phyloP scores from a whole-genome alignment of 257 asterid genomes.

The Penstemon barbatus region DNA sequence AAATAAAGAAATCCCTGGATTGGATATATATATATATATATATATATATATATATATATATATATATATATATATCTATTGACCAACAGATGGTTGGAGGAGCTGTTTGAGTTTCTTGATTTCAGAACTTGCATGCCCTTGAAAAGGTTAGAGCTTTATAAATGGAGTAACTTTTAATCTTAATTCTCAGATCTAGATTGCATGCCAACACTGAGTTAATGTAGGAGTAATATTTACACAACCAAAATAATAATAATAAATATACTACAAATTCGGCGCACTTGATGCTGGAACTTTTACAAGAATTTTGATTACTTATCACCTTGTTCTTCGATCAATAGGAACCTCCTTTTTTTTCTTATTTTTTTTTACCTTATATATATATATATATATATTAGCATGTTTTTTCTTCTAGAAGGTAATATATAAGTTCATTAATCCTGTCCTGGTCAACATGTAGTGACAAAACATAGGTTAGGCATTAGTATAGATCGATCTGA shows the following conservation, averaged over 20 bases:
- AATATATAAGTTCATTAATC: background rate
- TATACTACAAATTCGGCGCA: too few relatives aligned
- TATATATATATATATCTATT: background rate
- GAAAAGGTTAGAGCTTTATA: background rate
- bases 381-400: too few relatives aligned
- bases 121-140: slow-evolving; percentile 17
- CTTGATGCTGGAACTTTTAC: too few relatives aligned
- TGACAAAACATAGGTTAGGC: slow-evolving; percentile 11
- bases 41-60: too few relatives aligned
- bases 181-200: background rate
- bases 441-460: slow-evolving; percentile 26
- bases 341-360: background rate
- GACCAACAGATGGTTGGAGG: background rate
- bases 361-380: background rate
- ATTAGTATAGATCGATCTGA: slow-evolving; percentile 35
- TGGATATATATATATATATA: too few relatives aligned
- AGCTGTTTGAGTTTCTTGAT: slow-evolving; percentile 12
- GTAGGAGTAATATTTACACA: too few relatives aligned
- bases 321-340: background rate
- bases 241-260: too few relatives aligned
- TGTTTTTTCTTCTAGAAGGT: background rate
- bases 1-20: too few relatives aligned
- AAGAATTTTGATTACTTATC: too few relatives aligned
- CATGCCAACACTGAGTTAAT: slow-evolving; percentile 7
- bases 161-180: background rate